These are phyloP conservation scores for Ephemerocybe angulata DNA, from an alignment of 768 basidiomycete genomes.

Conservation along the genomic window DNA sequence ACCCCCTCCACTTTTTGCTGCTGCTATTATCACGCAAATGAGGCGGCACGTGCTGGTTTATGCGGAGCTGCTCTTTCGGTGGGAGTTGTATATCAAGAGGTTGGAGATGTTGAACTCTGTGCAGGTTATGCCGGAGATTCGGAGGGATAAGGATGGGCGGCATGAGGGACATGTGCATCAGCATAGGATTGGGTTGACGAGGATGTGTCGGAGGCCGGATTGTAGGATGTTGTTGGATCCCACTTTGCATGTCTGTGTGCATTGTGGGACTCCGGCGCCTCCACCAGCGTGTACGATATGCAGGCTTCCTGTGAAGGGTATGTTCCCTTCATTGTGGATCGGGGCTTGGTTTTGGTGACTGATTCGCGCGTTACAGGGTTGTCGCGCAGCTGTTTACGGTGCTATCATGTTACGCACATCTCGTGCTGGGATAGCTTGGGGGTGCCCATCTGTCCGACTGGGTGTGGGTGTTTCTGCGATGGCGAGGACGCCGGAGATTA, in stretches of 20 bases:
- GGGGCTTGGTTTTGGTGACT: not conserved
- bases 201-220: slow-evolving; percentile 39
- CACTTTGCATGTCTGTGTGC: slow-evolving; percentile 37
- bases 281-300: slow-evolving; percentile 67
- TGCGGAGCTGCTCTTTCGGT: slow-evolving; percentile 70
- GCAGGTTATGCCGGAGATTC: slow-evolving; percentile 26
- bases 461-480: slow-evolving; percentile 62
- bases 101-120: slow-evolving; percentile 71
- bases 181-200: slow-evolving; percentile 36
- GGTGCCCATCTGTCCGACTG: slow-evolving; percentile 55
- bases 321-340: slow-evolving; percentile 7
- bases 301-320: slow-evolving; percentile 72
- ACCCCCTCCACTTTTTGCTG: slow-evolving; percentile 30
- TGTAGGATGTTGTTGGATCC: slow-evolving; percentile 36
- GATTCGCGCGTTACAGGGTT: slow-evolving; percentile 42
- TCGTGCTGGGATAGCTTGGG: slow-evolving; percentile 56
- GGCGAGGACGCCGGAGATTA: slow-evolving; percentile 20
- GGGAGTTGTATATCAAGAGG: slow-evolving; percentile 69
- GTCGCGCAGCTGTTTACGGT: slow-evolving; percentile 56
- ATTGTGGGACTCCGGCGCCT: slow-evolving; percentile 39
- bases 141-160: slow-evolving; percentile 9
- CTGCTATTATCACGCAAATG: slow-evolving; percentile 40
- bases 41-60: slow-evolving; percentile 61
- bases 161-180: slow-evolving; percentile 14
- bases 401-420: slow-evolving; percentile 63